A percentile compares a stretch with the other conserved stretches of the same genome.
Conservation (phyloP, 139 green algal species). For the Mesotaenium endlicherianum region DNA sequence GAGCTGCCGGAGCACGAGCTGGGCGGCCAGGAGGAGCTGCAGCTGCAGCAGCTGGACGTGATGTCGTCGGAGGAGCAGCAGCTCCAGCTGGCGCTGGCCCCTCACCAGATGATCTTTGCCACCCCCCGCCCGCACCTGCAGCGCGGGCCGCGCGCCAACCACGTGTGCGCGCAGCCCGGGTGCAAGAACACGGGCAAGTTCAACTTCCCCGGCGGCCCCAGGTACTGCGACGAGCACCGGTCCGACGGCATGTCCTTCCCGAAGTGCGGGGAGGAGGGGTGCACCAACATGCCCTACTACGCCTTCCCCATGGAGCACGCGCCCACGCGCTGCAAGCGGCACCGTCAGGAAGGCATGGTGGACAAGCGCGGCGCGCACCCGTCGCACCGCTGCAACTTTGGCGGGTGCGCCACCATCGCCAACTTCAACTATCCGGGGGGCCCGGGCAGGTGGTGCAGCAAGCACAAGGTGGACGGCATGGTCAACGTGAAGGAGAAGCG, state of each 20-base stretch:
- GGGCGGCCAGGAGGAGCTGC: neutral
- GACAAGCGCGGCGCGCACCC: neutral
- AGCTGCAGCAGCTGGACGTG: neutral
- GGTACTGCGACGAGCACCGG: slow-evolving; percentile 5
- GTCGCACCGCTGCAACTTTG: neutral
- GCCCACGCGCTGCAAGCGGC: neutral
- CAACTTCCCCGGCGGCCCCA: neutral
- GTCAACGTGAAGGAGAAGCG: slow-evolving; percentile 12
- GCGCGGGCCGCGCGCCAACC: neutral
- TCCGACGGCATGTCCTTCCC: neutral
- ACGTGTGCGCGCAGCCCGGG: neutral
- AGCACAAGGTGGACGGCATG: slow-evolving; percentile 2
- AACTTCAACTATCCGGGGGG: slow-evolving; percentile 9
- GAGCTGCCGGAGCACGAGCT: neutral
- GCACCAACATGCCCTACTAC: neutral
- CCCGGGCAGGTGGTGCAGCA: neutral
- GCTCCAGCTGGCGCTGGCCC: neutral
- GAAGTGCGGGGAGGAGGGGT: neutral
- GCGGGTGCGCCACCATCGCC: neutral
- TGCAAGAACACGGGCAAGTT: neutral
- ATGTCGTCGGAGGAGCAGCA: neutral
- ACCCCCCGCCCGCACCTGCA: too few species aligned
- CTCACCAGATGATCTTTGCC: neutral
- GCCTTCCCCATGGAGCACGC: neutral
- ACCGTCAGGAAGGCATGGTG: slow-evolving; percentile 4